Evolutionary conservation across 805 yeast genomes (phyloP).

Genomic region (Barnettozyma salicaria): DNA sequence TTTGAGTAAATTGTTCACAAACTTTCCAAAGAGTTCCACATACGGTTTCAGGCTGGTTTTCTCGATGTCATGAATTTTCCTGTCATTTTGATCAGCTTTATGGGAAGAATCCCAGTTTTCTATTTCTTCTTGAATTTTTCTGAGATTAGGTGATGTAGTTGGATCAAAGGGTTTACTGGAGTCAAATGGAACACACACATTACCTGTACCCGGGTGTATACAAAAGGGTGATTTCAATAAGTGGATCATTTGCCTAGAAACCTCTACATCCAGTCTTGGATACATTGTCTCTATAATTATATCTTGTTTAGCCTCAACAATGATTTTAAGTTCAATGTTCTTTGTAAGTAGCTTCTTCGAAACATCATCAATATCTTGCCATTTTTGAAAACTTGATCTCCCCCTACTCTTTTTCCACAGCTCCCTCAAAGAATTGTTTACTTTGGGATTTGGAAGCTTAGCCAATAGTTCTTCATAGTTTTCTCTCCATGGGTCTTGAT

Average conservation of each 20-base stretch:
- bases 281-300: slow-evolving; percentile 73
- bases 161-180: slow-evolving; percentile 61
- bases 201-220: slow-evolving; percentile 93
- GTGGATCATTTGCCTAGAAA: slow-evolving; percentile 83
- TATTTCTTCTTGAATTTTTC: slow-evolving; percentile 57
- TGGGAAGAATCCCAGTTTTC: slow-evolving; percentile 39
- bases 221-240: slow-evolving; percentile 94
- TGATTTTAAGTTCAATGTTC: slow-evolving; percentile 40
- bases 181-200: slow-evolving; percentile 82
- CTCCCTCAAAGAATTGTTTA: slow-evolving; percentile 45
- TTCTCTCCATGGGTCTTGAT: slow-evolving; percentile 83
- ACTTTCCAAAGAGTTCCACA: slow-evolving; percentile 57
- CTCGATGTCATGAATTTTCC: slow-evolving; percentile 40
- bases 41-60: slow-evolving; percentile 68
- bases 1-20: slow-evolving; percentile 50
- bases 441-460: slow-evolving; percentile 50
- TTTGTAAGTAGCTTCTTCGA: slow-evolving; percentile 37
- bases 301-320: slow-evolving; percentile 73
- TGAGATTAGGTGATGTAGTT: slow-evolving; percentile 67
- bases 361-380: slow-evolving; percentile 65
- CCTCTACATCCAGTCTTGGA: slow-evolving; percentile 91
- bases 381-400: slow-evolving; percentile 55
- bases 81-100: slow-evolving; percentile 12
- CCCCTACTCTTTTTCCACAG: slow-evolving; percentile 54
- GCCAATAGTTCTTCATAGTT: slow-evolving; percentile 52